Evolutionary conservation across 2,329 filamentous ascomycete species (phyloP), one percentile per base, ranked within the genome.

Genomic region (Ceratocystiopsis brevicomis): DNA sequence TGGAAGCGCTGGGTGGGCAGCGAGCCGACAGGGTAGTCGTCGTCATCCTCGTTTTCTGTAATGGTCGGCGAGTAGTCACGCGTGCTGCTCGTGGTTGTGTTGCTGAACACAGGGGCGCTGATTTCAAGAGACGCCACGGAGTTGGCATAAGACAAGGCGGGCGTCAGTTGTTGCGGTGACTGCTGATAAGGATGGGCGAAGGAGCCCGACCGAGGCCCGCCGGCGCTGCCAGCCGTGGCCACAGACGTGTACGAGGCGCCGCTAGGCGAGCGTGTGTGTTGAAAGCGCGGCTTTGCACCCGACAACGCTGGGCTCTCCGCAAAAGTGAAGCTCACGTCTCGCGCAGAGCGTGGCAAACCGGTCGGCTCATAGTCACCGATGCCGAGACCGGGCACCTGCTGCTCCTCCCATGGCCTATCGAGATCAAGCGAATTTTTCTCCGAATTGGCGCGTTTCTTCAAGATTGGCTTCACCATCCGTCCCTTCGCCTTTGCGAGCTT

Each of bases 101-200:
- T 54, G 40, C 43, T 53, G 16, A 48, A 48, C 10, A 10, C 25
- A 35, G 52, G 16, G 40, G 53, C 56, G 34, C 53, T 52, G 46
- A 58, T 66, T 41, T 68, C 68, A 42, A 73, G 60, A 3, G 68
- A 71, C 15, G 66, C 62, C 38, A 69, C 57, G 9, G 71, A 73
- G 54, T 70, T 71, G 49, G 70, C 66, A 54, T 74, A 75, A 19
- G 70, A 68, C 47, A 75, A 53, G 10, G 73, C 71, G 41, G 73
- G 71, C 46, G 73, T 76, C 39, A 71, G 69, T 1, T 71, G 71
- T 37, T 71, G 66, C 32, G 75, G 75, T 10, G 64, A 76, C 58
- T 78, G 75, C 54, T 77, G 72, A 50, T 76, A 78, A 21, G 75
- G 74, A 53, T 78, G 75, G 17, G 77, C 65, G 53, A 78, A 78